Conservation (phyloP, 768 basidiomycete genomes). For the Fomitopsis pulvina region DNA sequence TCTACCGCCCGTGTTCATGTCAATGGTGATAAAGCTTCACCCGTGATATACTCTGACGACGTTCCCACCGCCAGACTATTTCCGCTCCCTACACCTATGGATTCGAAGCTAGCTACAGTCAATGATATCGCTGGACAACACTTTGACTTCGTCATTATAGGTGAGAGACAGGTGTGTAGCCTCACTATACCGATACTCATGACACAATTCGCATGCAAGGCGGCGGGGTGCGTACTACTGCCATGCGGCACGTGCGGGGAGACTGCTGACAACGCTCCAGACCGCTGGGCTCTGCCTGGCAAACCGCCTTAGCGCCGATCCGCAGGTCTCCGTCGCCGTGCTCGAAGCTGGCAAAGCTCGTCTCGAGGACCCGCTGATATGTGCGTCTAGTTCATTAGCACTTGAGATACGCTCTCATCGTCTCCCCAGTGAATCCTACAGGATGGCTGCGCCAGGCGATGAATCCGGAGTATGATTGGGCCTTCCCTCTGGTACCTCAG, state of each 20-base stretch:
- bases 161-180: background rate
- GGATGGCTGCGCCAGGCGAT: constrained; percentile 6
- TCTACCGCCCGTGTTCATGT: no score
- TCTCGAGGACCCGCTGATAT: constrained; percentile 4
- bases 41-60: no score
- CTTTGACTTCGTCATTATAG: constrained; percentile 19
- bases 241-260: background rate
- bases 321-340: constrained; percentile 27
- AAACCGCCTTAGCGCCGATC: constrained; percentile 29
- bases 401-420: background rate
- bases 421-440: background rate
- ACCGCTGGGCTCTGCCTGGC: constrained; percentile 34
- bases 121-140: constrained; percentile 10
- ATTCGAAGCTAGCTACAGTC: constrained; percentile 6
- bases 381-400: no score
- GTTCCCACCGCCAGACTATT: no score
- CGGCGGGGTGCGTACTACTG: background rate
- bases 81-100: no score
- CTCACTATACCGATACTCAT: background rate
- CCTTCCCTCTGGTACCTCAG: constrained; percentile 7
- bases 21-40: no score
- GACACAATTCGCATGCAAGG: background rate
- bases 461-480: constrained; percentile 15
- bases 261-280: background rate
- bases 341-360: constrained; percentile 24